Percentiles rank a stretch among this genome's conserved stretches.
Evolutionary conservation across 345 rosid genomes (phyloP).

Genomic region (Ceriops tagal): DNA sequence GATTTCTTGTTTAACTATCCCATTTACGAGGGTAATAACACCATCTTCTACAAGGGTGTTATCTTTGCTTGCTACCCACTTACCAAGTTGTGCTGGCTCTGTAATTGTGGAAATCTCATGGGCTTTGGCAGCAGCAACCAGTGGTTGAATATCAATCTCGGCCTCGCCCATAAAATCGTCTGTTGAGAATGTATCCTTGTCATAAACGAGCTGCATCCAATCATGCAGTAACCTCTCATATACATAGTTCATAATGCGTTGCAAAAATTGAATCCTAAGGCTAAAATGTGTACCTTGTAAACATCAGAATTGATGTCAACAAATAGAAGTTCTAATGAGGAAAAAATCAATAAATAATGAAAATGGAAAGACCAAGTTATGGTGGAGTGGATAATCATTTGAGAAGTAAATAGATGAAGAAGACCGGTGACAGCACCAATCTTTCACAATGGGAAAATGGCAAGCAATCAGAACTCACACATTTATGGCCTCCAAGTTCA

Average conservation of each 20-base stretch:
- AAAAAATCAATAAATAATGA: no score
- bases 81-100: constrained; percentile 70
- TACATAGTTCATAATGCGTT: constrained; percentile 10
- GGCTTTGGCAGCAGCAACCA: constrained; percentile 78
- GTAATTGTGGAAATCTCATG: constrained; percentile 48
- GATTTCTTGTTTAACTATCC: constrained; percentile 75
- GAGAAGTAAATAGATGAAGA: no score
- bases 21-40: constrained; percentile 60
- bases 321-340: no score
- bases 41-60: constrained; percentile 73
- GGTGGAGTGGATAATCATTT: no score
- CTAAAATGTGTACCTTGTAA: neutral
- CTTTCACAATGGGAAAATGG: no score
- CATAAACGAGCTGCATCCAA: constrained; percentile 66
- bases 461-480: no score
- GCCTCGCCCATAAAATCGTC: constrained; percentile 99
- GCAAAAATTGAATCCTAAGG: neutral
- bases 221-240: constrained; percentile 8
- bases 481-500: no score
- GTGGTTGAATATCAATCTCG: constrained; percentile 93
- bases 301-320: no score
- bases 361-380: no score
- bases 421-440: no score
- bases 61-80: constrained; percentile 69
- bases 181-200: constrained; percentile 75